These are phyloP conservation scores for Chiua virens DNA, from an alignment of 768 basidiomycete species.

Conservation along the genomic window DNA sequence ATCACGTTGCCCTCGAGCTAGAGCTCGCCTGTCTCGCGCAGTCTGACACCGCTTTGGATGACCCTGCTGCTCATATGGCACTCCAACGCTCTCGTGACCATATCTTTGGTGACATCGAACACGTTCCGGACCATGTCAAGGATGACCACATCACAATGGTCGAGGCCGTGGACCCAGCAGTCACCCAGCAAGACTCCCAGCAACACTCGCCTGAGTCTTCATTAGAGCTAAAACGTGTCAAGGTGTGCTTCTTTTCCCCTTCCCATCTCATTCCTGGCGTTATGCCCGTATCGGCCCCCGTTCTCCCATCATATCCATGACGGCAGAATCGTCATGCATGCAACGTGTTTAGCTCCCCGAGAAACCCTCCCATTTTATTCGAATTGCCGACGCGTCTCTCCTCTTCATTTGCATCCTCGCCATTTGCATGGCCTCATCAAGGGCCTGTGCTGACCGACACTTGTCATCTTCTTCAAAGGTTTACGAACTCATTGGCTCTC, in stretches of 20 bases:
- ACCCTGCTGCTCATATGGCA: conserved; percentile 26
- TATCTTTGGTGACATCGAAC: conserved; percentile 33
- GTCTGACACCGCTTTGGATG: conserved; percentile 27
- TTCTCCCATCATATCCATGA: conserved; percentile 23
- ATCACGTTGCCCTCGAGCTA: conserved; percentile 31
- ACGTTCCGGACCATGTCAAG: conserved; percentile 34
- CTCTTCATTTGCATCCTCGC: conserved; percentile 20
- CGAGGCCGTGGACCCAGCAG: conserved; percentile 38
- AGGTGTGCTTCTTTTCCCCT: conserved; percentile 47
- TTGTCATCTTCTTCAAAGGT: conserved; percentile 55
- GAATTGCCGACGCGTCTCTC: conserved; percentile 13
- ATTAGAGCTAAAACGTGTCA: conserved; percentile 83
- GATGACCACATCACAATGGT: conserved; percentile 33
- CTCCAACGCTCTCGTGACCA: conserved; percentile 33
- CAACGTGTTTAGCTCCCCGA: conserved; percentile 24
- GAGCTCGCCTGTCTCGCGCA: conserved; percentile 28
- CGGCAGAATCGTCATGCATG: conserved; percentile 18
- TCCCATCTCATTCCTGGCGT: conserved; percentile 15
- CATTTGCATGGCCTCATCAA: conserved; percentile 34
- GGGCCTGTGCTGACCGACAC: conserved; percentile 29
- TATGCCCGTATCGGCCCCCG: conserved; percentile 13
- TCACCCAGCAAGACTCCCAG: conserved; percentile 52
- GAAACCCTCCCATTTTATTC: conserved; percentile 16
- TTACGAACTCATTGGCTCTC: conserved; percentile 87
- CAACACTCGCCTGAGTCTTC: conserved; percentile 65